Evolutionary conservation across 352 stramenopile species (phyloP).

Genomic region (Sclerospora graminicola): DNA sequence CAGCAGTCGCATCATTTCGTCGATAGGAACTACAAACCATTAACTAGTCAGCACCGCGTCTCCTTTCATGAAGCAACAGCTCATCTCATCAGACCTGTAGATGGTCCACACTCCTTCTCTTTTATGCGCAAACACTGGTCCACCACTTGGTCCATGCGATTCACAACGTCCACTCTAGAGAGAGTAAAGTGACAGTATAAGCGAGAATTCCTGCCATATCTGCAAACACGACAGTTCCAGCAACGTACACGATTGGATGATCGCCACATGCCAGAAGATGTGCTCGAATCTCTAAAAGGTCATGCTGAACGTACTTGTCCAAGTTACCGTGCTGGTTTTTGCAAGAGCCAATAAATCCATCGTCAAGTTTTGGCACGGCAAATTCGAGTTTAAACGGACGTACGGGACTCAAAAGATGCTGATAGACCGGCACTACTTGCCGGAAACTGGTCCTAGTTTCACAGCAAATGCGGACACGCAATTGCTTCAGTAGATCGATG

Average conservation of each 20-base stretch:
- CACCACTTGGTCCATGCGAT: slow-evolving; percentile 25
- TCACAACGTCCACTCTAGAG: slow-evolving; percentile 22
- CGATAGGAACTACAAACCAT: slow-evolving; percentile 8
- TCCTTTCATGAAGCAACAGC: neutral
- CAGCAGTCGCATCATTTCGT: slow-evolving; percentile 39
- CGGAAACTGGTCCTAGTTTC: slow-evolving; percentile 18
- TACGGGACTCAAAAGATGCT: slow-evolving; percentile 45
- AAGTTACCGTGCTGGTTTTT: slow-evolving; percentile 1
- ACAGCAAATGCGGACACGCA: slow-evolving; percentile 21
- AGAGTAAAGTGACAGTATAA: neutral
- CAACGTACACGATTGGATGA: slow-evolving; percentile 16
- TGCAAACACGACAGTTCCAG: neutral
- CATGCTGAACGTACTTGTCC: slow-evolving; percentile 5
- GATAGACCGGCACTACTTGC: slow-evolving; percentile 26
- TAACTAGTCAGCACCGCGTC: too few relatives aligned
- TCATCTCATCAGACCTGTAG: neutral
- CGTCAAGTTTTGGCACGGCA: neutral
- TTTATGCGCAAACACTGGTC: slow-evolving; percentile 23
- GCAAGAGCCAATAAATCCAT: neutral
- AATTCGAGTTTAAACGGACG: neutral
- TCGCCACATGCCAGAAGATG: slow-evolving; percentile 10
- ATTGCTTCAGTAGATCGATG: slow-evolving; percentile 27
- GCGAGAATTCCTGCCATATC: neutral
- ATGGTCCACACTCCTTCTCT: slow-evolving; percentile 6
- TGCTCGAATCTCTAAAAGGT: slow-evolving; percentile 18